These are phyloP conservation scores for Bocquillonia castaneifolia DNA, from an alignment of 441 rosid species.

Conservation along the genomic window DNA sequence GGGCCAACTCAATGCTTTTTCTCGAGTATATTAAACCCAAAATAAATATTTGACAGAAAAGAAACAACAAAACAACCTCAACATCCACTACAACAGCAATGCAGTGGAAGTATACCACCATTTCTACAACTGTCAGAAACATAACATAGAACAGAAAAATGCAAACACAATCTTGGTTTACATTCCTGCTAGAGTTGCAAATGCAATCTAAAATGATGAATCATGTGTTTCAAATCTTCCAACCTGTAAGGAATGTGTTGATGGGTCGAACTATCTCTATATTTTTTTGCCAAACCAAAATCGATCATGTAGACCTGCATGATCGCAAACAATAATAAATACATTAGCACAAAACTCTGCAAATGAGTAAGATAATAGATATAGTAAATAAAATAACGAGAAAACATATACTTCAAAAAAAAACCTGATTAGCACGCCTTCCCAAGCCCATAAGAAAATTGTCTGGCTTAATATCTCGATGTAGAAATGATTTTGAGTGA, in stretches of 20 bases:
- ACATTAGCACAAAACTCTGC: conserved; percentile 4
- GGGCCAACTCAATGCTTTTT: background rate
- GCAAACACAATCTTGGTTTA: background rate
- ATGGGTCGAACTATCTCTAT: conserved; percentile 79
- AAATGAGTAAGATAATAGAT: background rate
- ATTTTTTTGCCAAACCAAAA: conserved; percentile 97
- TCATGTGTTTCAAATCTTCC: conserved; percentile 2
- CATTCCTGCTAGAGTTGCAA: background rate
- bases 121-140: background rate
- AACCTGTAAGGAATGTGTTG: conserved; percentile 96
- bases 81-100: background rate
- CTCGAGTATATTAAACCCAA: background rate
- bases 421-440: conserved; percentile 94
- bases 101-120: background rate
- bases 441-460: conserved; percentile 97
- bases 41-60: background rate
- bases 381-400: background rate
- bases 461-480: conserved; percentile 96
- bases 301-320: conserved; percentile 80
- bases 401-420: conserved; percentile 13
- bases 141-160: background rate
- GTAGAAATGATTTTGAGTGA: conserved; percentile 89
- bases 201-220: background rate
- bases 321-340: conserved; percentile 9
- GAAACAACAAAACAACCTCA: background rate